A percentile compares a stretch with the other conserved stretches of the same genome.
Evolutionary conservation across 2,329 filamentous ascomycete species (phyloP).

Genomic region (Xylaria sp.): DNA sequence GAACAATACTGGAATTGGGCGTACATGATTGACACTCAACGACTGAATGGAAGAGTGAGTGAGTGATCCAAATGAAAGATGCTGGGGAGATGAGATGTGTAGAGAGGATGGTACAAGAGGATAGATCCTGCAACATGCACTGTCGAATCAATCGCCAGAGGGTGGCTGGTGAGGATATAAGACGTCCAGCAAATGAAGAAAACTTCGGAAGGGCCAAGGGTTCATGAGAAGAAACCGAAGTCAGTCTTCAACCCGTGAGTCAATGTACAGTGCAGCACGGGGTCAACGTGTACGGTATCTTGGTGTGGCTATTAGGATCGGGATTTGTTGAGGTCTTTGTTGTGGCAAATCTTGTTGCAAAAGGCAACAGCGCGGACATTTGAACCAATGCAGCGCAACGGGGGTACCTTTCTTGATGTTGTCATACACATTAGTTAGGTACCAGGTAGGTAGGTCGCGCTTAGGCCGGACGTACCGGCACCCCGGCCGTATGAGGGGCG

Average conservation of each 20-base stretch:
- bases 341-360: constrained; percentile 24
- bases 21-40: constrained; percentile 35
- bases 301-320: neutral
- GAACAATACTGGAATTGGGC: constrained; percentile 9
- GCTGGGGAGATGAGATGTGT: neutral
- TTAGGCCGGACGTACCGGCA: neutral
- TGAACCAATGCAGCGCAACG: neutral
- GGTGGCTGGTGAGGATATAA: neutral
- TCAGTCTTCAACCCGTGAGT: neutral
- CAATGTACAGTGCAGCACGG: neutral
- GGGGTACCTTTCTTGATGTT: neutral
- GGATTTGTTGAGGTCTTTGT: constrained; percentile 12
- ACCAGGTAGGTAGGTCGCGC: neutral
- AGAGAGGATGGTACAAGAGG: neutral
- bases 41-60: neutral
- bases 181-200: neutral
- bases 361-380: constrained; percentile 6
- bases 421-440: neutral
- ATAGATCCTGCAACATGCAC: neutral
- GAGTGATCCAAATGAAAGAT: neutral
- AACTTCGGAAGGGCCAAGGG: neutral
- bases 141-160: neutral
- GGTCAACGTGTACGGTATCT: neutral
- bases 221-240: constrained; percentile 1
- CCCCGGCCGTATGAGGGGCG: neutral